These are phyloP conservation scores for Microcyclosporella mali DNA, from an alignment of 2,329 filamentous ascomycete species.

Conservation along the genomic window DNA sequence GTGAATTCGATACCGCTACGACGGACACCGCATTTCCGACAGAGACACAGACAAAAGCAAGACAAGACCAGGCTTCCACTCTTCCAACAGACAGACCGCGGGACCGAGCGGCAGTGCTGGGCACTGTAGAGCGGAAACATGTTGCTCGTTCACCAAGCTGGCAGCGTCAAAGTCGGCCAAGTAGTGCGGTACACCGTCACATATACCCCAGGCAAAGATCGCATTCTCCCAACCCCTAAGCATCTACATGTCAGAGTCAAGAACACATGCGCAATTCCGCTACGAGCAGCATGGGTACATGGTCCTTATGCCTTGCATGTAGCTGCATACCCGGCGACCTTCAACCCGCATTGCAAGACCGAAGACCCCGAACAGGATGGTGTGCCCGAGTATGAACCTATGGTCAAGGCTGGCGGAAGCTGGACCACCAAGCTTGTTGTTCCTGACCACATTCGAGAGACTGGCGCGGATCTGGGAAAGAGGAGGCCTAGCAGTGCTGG, in stretches of 20 bases:
- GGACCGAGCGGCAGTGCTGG: background rate
- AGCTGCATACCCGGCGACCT: constrained; percentile 75
- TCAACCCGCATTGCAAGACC: constrained; percentile 75
- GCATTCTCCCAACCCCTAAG: constrained; percentile 78
- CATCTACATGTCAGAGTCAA: constrained; percentile 79
- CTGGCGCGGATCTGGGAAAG: constrained; percentile 41
- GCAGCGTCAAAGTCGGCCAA: constrained; percentile 89
- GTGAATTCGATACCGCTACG: too few species aligned
- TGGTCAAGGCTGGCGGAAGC: constrained; percentile 85
- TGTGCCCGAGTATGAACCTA: constrained; percentile 86
- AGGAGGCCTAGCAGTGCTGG: constrained; percentile 33
- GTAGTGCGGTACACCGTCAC: constrained; percentile 85
- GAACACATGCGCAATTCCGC: constrained; percentile 82
- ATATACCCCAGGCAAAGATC: constrained; percentile 82
- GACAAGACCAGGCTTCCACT: constrained; percentile 2
- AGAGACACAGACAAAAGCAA: background rate
- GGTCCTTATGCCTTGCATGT: constrained; percentile 89
- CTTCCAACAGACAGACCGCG: constrained; percentile 3
- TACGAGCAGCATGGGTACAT: constrained; percentile 92
- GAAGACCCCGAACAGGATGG: constrained; percentile 54
- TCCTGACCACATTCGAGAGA: constrained; percentile 68
- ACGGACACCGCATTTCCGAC: constrained; percentile 4
- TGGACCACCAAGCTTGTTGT: constrained; percentile 78
- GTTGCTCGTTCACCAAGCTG: constrained; percentile 85
- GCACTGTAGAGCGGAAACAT: constrained; percentile 45